Evolutionary conservation across 2,329 filamentous ascomycete genomes (phyloP), one percentile per base, ranked within the genome.

Genomic region (Verruconis gallopava): DNA sequence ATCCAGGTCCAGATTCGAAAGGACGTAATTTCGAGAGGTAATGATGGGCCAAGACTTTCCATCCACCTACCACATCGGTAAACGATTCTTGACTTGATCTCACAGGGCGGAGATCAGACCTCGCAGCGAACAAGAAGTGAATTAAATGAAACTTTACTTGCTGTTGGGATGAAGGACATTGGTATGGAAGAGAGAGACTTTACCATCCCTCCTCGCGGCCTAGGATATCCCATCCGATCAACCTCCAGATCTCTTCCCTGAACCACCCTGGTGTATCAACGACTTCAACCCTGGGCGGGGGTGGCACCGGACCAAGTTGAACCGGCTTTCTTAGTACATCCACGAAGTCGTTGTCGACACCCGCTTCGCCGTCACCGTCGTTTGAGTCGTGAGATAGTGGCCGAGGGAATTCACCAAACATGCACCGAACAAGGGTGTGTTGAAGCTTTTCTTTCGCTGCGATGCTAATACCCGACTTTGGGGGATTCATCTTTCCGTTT

Each of bases 201-300:
- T n/a, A 30, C 25, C 25, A 49, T 15, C 46, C 42, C n/a, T 14
- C 37, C 17, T 46, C 47, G 37, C 25, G 19, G 19, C 38, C 40
- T 22, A 71, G 51, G 4, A 71, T 56, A 38, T 76, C 71, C 73
- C 73, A 77, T 0, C 74, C 73, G 4, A 77, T 50, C 41, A 76
- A 51, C 40, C 62, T 56, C 74, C 74, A 78, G 2, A 77, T 54
- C 48, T 75, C 68, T 43, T 64, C 62, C 41, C 65, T 63, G 48
- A 74, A 77, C 69, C 71, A 75, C 13, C 72, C 65, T 3, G 62
- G 50, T 3, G 66, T 59, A 5, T 66, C 54, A 13, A 57, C 51
- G 20, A 66, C 57, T 4, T 60, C 59, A 1, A 63, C 46, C 39
- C 60, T 61, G 1, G 57, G 56, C 5, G 59, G 51, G 4, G 50